Evolutionary conservation across 768 basidiomycete species (phyloP).

Genomic region (Lactarius indigo): DNA sequence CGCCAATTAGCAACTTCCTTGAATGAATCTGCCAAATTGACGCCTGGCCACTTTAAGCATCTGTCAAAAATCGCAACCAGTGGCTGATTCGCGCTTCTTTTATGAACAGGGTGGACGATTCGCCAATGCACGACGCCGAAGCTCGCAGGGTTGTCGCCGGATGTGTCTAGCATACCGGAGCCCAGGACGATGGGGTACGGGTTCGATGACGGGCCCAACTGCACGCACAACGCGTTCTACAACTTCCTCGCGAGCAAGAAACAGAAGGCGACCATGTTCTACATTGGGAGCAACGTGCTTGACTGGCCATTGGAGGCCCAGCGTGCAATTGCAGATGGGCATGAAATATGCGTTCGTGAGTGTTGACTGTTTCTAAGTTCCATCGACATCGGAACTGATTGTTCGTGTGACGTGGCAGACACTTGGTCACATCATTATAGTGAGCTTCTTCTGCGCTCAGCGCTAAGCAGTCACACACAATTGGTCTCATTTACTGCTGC

Average conservation of each 20-base stretch:
- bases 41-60: background rate
- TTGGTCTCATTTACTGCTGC: background rate
- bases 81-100: background rate
- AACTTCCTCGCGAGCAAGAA: constrained; percentile 48
- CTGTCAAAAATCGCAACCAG: background rate
- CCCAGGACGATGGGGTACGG: constrained; percentile 55
- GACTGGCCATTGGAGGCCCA: constrained; percentile 55
- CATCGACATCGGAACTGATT: background rate
- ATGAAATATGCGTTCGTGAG: constrained; percentile 55
- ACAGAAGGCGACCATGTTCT: constrained; percentile 65
- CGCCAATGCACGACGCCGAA: constrained; percentile 48
- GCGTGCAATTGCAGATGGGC: constrained; percentile 51
- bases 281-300: constrained; percentile 55
- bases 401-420: constrained; percentile 25
- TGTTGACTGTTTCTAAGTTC: constrained; percentile 22
- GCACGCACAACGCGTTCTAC: constrained; percentile 61
- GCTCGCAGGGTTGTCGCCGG: constrained; percentile 38
- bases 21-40: background rate
- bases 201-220: constrained; percentile 66
- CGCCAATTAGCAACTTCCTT: background rate
- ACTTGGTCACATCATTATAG: constrained; percentile 55
- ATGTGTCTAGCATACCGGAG: constrained; percentile 50
- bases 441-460: background rate
- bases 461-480: background rate
- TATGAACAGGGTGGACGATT: constrained; percentile 40